These are phyloP conservation scores for Fusarium pininemorale DNA, from an alignment of 2,329 filamentous ascomycete species.

Conservation along the genomic window DNA sequence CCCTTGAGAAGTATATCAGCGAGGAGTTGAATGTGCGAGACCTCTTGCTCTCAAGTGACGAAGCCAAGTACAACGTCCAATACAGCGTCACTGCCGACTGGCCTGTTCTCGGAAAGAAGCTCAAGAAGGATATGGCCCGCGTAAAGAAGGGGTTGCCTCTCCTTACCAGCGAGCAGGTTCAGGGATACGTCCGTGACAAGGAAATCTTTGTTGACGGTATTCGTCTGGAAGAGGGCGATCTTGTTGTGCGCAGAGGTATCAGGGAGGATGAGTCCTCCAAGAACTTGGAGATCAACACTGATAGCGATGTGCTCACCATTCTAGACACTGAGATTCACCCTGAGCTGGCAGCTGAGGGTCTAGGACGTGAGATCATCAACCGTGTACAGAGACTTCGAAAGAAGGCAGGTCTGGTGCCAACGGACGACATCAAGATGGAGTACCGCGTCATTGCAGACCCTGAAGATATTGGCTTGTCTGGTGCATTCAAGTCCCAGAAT, in stretches of 20 bases:
- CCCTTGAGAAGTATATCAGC: conserved; percentile 85
- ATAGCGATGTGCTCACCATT: conserved; percentile 89
- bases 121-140: conserved; percentile 92
- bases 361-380: conserved; percentile 92
- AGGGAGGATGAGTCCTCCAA: conserved; percentile 76
- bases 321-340: conserved; percentile 85
- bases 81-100: conserved; percentile 92
- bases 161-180: conserved; percentile 82
- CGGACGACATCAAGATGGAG: conserved; percentile 96
- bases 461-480: conserved; percentile 75
- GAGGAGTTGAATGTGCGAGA: conserved; percentile 94
- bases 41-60: conserved; percentile 83
- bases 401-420: conserved; percentile 88
- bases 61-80: conserved; percentile 90
- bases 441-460: conserved; percentile 84
- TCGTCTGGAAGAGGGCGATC: conserved; percentile 80
- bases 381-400: conserved; percentile 92
- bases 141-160: conserved; percentile 90
- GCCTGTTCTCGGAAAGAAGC: conserved; percentile 93
- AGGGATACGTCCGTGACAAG: conserved; percentile 76
- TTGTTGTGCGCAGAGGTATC: conserved; percentile 79
- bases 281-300: conserved; percentile 85
- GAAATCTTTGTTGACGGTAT: conserved; percentile 88
- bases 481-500: conserved; percentile 74
- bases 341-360: conserved; percentile 85